Evolutionary conservation across 768 basidiomycete species (phyloP).

Genomic region (Termitomyces sp.): DNA sequence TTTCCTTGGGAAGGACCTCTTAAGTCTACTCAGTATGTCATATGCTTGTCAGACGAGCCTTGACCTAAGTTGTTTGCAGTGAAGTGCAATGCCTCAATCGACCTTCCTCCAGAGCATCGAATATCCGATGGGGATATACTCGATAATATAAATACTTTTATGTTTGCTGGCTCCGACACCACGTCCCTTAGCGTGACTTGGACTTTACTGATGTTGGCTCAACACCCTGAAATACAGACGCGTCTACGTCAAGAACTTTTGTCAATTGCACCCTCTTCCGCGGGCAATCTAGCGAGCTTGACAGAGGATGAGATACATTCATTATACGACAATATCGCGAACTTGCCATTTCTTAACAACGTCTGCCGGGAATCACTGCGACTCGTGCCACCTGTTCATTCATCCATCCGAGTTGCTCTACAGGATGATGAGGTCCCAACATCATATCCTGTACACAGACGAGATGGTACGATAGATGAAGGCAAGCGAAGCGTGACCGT

Average conservation of each 20-base stretch:
- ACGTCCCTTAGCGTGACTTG: slow-evolving; percentile 81
- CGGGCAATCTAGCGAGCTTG: slow-evolving; percentile 36
- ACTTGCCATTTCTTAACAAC: slow-evolving; percentile 70
- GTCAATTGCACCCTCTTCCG: slow-evolving; percentile 32
- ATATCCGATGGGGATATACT: slow-evolving; percentile 88
- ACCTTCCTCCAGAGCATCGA: slow-evolving; percentile 61
- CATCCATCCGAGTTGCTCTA: slow-evolving; percentile 72
- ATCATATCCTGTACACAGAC: slow-evolving; percentile 50
- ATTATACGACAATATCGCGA: slow-evolving; percentile 47
- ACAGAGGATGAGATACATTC: slow-evolving; percentile 64
- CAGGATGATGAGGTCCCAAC: slow-evolving; percentile 77
- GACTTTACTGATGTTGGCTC: slow-evolving; percentile 73
- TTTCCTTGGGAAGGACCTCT: slow-evolving; percentile 65
- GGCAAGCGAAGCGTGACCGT: slow-evolving; percentile 40
- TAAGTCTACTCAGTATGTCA: slow-evolving; percentile 69
- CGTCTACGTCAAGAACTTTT: slow-evolving; percentile 68
- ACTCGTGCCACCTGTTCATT: slow-evolving; percentile 77
- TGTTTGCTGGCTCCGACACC: slow-evolving; percentile 89
- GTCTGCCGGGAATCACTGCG: slow-evolving; percentile 72
- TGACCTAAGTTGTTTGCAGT: slow-evolving; percentile 37
- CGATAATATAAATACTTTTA: slow-evolving; percentile 82
- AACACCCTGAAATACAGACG: slow-evolving; percentile 59
- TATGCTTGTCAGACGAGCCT: neutral
- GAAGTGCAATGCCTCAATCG: slow-evolving; percentile 73
- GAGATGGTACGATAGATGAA: slow-evolving; percentile 39